Conservation (phyloP, 2,329 filamentous ascomycete species). For the Talaromyces sp. region DNA sequence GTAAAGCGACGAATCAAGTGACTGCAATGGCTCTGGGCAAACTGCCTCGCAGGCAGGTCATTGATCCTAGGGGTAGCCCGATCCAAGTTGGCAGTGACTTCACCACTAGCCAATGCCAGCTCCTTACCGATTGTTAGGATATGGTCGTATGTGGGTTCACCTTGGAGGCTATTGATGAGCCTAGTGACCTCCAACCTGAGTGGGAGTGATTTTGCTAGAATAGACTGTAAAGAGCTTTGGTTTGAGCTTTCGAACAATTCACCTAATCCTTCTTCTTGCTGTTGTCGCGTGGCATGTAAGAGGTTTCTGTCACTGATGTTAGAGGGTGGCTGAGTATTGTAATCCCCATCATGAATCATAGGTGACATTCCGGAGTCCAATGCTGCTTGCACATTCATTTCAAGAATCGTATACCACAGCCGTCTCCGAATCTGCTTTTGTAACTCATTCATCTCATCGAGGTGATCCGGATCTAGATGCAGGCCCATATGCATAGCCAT, state of each 20-base stretch:
- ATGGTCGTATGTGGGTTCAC: slow-evolving; percentile 25
- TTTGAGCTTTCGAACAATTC: slow-evolving; percentile 32
- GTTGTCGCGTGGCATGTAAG: neutral
- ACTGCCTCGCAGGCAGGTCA: slow-evolving; percentile 1
- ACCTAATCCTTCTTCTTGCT: slow-evolving; percentile 20
- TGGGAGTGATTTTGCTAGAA: slow-evolving; percentile 38
- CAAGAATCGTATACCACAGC: slow-evolving; percentile 38
- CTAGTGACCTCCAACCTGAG: slow-evolving; percentile 30
- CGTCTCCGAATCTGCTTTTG: slow-evolving; percentile 33
- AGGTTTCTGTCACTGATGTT: slow-evolving; percentile 32
- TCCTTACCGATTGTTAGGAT: slow-evolving; percentile 24
- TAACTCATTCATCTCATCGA: slow-evolving; percentile 22
- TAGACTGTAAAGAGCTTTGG: slow-evolving; percentile 35
- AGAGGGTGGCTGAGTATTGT: slow-evolving; percentile 30
- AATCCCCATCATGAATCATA: slow-evolving; percentile 31
- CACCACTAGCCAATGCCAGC: slow-evolving; percentile 20
- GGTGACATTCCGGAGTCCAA: slow-evolving; percentile 35
- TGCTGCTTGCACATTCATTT: slow-evolving; percentile 33
- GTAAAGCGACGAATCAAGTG: slow-evolving; percentile 27
- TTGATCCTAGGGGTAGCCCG: neutral
- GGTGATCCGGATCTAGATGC: slow-evolving; percentile 32
- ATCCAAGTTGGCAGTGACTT: neutral
- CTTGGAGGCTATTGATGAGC: slow-evolving; percentile 27
- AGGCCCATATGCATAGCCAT: slow-evolving; percentile 35
- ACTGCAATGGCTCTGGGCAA: slow-evolving; percentile 23